Base-by-base conservation (phyloP, 345 rosid species). In the Camelina hispida region DNA sequence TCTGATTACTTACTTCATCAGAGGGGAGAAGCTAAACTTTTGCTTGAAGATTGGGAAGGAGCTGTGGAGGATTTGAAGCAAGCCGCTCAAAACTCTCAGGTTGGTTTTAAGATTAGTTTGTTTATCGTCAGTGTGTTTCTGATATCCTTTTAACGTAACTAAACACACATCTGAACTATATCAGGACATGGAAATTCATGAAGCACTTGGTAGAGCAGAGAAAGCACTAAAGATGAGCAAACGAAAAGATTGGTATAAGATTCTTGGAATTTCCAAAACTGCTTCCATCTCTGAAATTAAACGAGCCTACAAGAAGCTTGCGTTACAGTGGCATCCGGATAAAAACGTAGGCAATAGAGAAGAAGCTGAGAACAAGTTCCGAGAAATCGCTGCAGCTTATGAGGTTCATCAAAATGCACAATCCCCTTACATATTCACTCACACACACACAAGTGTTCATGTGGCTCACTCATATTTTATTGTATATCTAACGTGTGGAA, bases 311-410 rank as follows among this genome's bases (percentile, higher is more conserved):
- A 95, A 95, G 84, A 95, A 90, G 84, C 96, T 92, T 11, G 99
- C 99, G 75, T 60, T 95, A 70, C 90, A 89, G 69, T 95, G 99
- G 99, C 99, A 95, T 83, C 99, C 99, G 0, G 99, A 95, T 81
- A 95, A 95, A 81, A 95, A 95, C 66, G 98, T 89, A 3, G 90
- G 79, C 23, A 92, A 90, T 20, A 84, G 98, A 85, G 99, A 93
- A 87, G 98, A 86, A 82, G 98, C 99, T 61, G 99, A 95, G 85
- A 85, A 84, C 79, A 85, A 87, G 66, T 95, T 95, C 82, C 85
- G 80, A 68, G 99, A 96, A 67, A 88, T 96, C 61, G 99, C 99
- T 48, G 97, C 95, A 50, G 99, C 99, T 59, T 96, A 93, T 65
- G 99, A 96, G 98, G 99, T 96, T 32, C 37, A 66, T 35, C n/a